phyloP scores from a whole-genome alignment of 2,329 filamentous ascomycete genomes.

The Xylariaceae sp. region DNA sequence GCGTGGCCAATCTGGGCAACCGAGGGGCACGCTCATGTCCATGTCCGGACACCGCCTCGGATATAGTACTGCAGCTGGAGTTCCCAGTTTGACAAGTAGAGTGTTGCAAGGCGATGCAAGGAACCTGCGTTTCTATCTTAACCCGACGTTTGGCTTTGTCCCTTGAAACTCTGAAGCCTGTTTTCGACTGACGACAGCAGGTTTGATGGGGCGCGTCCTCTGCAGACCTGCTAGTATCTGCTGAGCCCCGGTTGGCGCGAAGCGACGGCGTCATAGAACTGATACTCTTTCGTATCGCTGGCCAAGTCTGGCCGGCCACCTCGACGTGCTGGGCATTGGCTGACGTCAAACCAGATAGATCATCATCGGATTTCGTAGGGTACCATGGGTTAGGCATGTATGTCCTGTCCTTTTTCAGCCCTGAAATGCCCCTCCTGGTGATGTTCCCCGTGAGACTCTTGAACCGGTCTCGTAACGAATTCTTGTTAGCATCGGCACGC shows the following conservation, averaged over 20 bases:
- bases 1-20: conserved; percentile 23
- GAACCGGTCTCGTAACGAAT: conserved; percentile 18
- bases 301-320: conserved; percentile 14
- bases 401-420: neutral
- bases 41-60: conserved; percentile 5
- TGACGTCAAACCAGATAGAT: conserved; percentile 1
- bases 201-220: conserved; percentile 3
- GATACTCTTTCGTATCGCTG: conserved; percentile 23
- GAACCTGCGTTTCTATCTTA: conserved; percentile 11
- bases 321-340: conserved; percentile 4
- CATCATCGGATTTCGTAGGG: conserved; percentile 1
- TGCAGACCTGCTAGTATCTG: conserved; percentile 5
- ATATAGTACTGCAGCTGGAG: conserved; percentile 17
- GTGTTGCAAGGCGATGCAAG: neutral
- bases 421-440: neutral
- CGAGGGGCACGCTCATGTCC: conserved; percentile 19
- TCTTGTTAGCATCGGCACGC: conserved; percentile 1
- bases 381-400: conserved; percentile 7
- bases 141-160: conserved; percentile 4
- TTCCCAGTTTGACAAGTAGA: conserved; percentile 8
- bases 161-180: neutral
- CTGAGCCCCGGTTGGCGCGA: conserved; percentile 16
- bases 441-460: conserved; percentile 14
- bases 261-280: conserved; percentile 26
- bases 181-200: conserved; percentile 2